These are phyloP conservation scores for Crassisporium funariophilum DNA, from an alignment of 768 basidiomycete genomes.

Conservation along the genomic window DNA sequence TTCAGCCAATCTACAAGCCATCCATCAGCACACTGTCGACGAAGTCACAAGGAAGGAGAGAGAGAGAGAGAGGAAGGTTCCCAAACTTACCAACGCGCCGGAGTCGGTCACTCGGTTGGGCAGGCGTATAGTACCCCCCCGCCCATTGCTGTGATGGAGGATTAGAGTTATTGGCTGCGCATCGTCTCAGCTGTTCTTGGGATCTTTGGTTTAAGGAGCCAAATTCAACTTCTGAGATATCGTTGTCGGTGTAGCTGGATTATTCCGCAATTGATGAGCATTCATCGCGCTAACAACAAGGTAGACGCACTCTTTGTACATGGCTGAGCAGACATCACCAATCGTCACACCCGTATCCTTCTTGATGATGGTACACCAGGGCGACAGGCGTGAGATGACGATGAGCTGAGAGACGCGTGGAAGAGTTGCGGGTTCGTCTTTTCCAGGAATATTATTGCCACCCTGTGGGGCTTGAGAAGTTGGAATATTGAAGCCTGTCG, in stretches of 20 bases:
- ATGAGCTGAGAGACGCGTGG: constrained; percentile 63
- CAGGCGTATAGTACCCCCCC: constrained; percentile 52
- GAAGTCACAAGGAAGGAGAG: background rate
- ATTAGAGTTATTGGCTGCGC: constrained; percentile 37
- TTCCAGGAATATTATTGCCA: constrained; percentile 19
- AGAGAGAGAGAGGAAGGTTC: constrained; percentile 2
- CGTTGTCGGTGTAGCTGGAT: constrained; percentile 66
- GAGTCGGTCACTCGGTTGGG: constrained; percentile 48
- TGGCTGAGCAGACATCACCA: constrained; percentile 65
- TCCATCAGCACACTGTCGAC: background rate
- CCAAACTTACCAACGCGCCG: constrained; percentile 62
- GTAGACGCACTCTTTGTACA: constrained; percentile 75
- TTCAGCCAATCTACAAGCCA: constrained; percentile 74
- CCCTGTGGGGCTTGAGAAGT: constrained; percentile 5
- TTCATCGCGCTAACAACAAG: background rate
- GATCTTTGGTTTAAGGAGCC: constrained; percentile 57
- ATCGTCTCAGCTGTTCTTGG: constrained; percentile 74
- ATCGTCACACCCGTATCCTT: constrained; percentile 77
- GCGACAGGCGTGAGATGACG: constrained; percentile 59
- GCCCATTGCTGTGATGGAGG: constrained; percentile 22
- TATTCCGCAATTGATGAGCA: constrained; percentile 2
- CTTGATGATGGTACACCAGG: constrained; percentile 79
- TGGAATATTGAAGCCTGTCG: constrained; percentile 15
- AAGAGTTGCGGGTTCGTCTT: constrained; percentile 70
- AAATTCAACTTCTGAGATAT: constrained; percentile 69